A percentile compares a stretch with the other conserved stretches of the same genome.
Conservation (phyloP, 352 stramenopile species). For the Phytophthora melonis region DNA sequence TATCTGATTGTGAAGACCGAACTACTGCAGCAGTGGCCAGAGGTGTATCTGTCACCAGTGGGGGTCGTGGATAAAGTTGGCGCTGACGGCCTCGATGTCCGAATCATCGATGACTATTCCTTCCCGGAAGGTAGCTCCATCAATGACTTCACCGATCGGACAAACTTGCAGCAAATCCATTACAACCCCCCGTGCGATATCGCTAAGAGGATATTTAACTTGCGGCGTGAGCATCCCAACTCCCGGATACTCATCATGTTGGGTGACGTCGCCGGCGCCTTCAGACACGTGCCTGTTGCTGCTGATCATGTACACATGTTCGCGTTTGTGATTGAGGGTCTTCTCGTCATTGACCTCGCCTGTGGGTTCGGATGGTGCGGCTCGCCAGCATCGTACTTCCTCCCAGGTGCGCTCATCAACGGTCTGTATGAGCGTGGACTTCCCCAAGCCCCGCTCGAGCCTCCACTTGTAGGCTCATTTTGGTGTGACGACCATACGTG, state of each 20-base stretch:
- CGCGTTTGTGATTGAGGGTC: slow-evolving; percentile 6
- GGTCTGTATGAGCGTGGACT: too few relatives aligned
- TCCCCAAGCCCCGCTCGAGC: too few relatives aligned
- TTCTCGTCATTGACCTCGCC: too few relatives aligned
- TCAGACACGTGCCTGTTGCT: slow-evolving; percentile 6
- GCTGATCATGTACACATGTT: slow-evolving; percentile 10
- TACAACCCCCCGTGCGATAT: slow-evolving; percentile 16
- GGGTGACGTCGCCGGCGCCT: slow-evolving; percentile 8
- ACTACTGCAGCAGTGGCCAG: background rate
- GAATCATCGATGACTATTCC: slow-evolving; percentile 9
- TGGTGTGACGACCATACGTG: too few relatives aligned
- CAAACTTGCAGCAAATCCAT: background rate
- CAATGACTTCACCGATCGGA: slow-evolving; percentile 13
- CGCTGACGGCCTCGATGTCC: background rate
- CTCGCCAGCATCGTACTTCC: too few relatives aligned
- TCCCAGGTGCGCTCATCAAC: too few relatives aligned
- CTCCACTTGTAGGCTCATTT: too few relatives aligned
- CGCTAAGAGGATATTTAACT: background rate
- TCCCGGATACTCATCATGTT: background rate
- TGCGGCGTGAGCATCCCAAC: background rate
- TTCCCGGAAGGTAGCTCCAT: slow-evolving; percentile 1
- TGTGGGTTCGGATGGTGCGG: too few relatives aligned
- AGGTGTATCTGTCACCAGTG: background rate
- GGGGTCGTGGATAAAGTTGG: too few relatives aligned
- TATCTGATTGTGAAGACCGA: too few relatives aligned